Base-by-base conservation (phyloP, 73 alveolate species). In the Paramecium biaurelia region DNA sequence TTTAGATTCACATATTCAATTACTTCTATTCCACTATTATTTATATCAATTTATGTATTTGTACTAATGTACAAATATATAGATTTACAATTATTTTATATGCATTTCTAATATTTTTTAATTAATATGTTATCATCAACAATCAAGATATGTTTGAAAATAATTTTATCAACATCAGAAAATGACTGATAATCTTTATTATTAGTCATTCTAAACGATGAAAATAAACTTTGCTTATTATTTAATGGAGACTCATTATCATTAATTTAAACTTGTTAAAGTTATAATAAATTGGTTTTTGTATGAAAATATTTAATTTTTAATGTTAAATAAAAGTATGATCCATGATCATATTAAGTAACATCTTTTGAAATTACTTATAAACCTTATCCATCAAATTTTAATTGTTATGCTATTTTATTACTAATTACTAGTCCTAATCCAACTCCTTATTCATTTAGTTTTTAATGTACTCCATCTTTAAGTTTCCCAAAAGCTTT, bases 401-500 rank as follows among this genome's bases (percentile, higher is more conserved):
- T 20, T 23, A 79, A 41, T 79, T 42, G 15, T 45, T 47, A 30
- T 18, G 90, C 90, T 21, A 79, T 42, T 43, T 79, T 43, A 47
- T 79, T 24, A 79, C 76, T 79, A n/a, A 79, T 79, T 10, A 43
- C 56, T 9, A 79, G 32, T 12, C 90, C 90, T 43, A 79, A 42
- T 14, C 90, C 90, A 43, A 79, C 72, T 24, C 90, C 76, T 79
- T 79, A 79, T 20, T 24, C 32, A 74, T 74, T 74, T 74, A 74
- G 35, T 74, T 74, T 35, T 18, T 43, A 30, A 74, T 38, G 41
- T 4, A 35, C 87, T 0, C 12, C 56, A 18, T 43, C 56, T 3
- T 86, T 58, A 14, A 93, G 47, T 53, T 85, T 93, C 7, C 95
- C 90, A 57, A 93, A 93, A 1, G 92, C 85, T 10, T 63, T 59